Evolutionary conservation across 2,329 filamentous ascomycete genomes (phyloP), one percentile per base, ranked within the genome.

Genomic region (Herpotrichia juniperi): DNA sequence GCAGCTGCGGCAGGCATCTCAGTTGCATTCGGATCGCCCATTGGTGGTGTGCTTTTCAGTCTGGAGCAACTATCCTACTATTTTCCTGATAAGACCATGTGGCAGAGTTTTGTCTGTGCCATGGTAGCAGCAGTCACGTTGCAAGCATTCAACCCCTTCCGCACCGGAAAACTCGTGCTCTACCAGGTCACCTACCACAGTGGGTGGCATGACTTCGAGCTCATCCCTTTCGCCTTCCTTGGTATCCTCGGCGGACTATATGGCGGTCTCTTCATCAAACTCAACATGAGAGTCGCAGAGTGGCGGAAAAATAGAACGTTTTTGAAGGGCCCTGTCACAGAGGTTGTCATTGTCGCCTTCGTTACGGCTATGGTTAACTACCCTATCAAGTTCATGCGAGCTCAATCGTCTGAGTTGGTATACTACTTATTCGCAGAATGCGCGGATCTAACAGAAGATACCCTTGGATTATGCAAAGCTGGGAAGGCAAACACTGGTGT

Each of bases 41-140:
- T 97, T 50, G 94, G 93, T 10, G 93, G 93, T 42, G 93, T 97
- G 19, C 78, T 97, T 17, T 97, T 97, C 79, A 96, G 91, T 74
- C 83, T 97, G n/a, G 93, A 90, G 84, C 91, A 96, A 82, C 80
- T 97, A 2, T 96, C 92, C 1, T 97, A 97, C 73, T 97, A 97
- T 74, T 97, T 97, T 63, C 93, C 94, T 0, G 93, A 97, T 76
- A 97, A 97, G 75, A 97, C 94, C 9, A 97, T 99, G 94, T 99
- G 94, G 94, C 94, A 97, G 73, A 96, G 92, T 66, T 99, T 99
- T 68, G 94, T 99, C 34, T 97, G 94, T 66, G 94, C 94, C 70
- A 97, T 97, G 93, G 91, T 96, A n/a, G 94, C 93, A 14, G 93
- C 94, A 16, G 91, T 97, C 31, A 91, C 92, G 12, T 81, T 99